phyloP scores from a whole-genome alignment of 768 basidiomycete species.

The Mycena leptocephala region DNA sequence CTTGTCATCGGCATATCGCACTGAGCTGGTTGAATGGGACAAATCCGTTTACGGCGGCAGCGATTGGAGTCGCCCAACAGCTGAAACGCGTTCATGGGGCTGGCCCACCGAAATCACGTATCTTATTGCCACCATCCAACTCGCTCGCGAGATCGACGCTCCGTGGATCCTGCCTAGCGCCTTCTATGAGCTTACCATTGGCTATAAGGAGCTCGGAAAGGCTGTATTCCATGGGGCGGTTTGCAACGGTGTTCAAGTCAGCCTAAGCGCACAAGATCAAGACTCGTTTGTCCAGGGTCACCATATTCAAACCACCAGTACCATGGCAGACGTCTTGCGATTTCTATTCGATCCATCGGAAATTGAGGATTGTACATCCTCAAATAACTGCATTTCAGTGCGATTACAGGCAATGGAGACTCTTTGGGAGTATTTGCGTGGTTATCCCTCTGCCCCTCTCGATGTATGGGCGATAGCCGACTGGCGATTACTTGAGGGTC shows the following conservation, averaged over 20 bases:
- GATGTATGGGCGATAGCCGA: no score
- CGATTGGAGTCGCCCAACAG: background rate
- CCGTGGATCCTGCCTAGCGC: conserved; percentile 22
- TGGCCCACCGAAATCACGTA: background rate
- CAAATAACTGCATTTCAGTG: background rate
- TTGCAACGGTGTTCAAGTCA: background rate
- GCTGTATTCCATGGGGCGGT: conserved; percentile 6
- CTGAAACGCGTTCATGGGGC: background rate
- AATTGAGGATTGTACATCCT: background rate
- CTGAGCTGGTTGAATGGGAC: background rate
- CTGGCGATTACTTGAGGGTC: no score
- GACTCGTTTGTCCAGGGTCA: background rate
- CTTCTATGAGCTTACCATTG: background rate
- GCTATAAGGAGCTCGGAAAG: background rate
- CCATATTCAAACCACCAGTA: background rate
- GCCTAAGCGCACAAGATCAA: conserved; percentile 2
- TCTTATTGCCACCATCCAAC: conserved; percentile 5
- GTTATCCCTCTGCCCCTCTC: no score
- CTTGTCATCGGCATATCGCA: background rate
- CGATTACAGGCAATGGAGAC: background rate
- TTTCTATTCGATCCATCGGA: background rate
- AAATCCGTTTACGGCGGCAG: background rate
- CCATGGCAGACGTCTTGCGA: background rate
- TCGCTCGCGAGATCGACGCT: conserved; percentile 27
- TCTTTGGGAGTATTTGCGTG: no score